Evolutionary conservation across 176 grass and related monocot genomes (phyloP).

Genomic region (Otatea glauca): DNA sequence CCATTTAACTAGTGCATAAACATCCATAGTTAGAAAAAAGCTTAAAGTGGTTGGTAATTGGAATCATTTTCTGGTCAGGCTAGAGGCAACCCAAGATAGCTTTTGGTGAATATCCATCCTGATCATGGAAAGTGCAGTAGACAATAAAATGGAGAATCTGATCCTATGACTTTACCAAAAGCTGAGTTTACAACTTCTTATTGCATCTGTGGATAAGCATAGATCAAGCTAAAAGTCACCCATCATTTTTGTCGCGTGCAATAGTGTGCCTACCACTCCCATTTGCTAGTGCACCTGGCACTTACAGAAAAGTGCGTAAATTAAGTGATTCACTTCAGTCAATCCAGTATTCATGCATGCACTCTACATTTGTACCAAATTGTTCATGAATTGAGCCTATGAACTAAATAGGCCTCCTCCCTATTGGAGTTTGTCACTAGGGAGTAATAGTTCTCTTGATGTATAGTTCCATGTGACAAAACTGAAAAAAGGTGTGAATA

Average conservation of each 20-base stretch:
- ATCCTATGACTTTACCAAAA: conserved; percentile 45
- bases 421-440: background rate
- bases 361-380: background rate
- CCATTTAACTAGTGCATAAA: background rate
- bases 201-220: conserved; percentile 39
- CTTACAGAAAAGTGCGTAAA: background rate
- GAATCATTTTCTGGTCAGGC: background rate
- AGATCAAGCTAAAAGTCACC: conserved; percentile 17
- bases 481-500: too few relatives aligned
- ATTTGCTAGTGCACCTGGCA: conserved; percentile 38
- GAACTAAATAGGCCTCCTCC: background rate
- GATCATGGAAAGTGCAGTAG: conserved; percentile 28
- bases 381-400: background rate
- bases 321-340: background rate
- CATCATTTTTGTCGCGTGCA: background rate
- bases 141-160: conserved; percentile 24
- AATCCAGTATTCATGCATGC: background rate
- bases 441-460: background rate
- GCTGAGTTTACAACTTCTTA: conserved; percentile 9
- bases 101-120: conserved; percentile 41
- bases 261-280: conserved; percentile 32
- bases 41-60: background rate
- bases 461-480: too few relatives aligned
- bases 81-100: conserved; percentile 8
- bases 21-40: background rate